These are phyloP conservation scores for Amniculicola lignicola DNA, from an alignment of 495 filamentous ascomycete species.

Conservation along the genomic window DNA sequence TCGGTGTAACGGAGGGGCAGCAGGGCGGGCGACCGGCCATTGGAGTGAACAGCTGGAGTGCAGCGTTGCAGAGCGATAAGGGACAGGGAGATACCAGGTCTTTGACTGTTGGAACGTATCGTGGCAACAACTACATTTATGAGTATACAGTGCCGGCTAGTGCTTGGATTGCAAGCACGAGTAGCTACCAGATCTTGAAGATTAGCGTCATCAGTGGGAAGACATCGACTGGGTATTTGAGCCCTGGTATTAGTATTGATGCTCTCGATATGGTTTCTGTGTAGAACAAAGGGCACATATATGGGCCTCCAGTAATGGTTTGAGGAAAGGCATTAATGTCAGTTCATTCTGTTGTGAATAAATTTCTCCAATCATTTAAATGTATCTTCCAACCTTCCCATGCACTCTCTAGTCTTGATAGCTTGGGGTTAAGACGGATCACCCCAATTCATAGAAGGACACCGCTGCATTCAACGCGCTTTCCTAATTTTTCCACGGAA, in stretches of 20 bases:
- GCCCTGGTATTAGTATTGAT: constrained; percentile 3
- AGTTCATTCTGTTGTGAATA: no score
- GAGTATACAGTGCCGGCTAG: constrained; percentile 1
- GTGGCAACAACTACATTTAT: constrained; percentile 7
- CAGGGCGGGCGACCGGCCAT: not conserved
- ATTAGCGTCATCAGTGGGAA: constrained; percentile 1
- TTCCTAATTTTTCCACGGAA: no score
- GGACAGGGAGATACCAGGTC: constrained; percentile 4
- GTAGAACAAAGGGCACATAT: no score
- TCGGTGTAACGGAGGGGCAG: constrained; percentile 7
- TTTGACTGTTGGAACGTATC: constrained; percentile 3
- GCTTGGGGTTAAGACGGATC: no score
- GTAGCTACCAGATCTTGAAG: constrained; percentile 1
- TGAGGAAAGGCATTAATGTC: no score
- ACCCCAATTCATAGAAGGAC: no score
- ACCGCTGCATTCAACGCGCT: no score
- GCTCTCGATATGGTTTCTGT: constrained; percentile 7
- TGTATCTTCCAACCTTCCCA: no score
- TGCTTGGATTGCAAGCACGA: constrained; percentile 1
- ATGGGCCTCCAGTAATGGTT: no score
- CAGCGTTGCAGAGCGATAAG: not conserved
- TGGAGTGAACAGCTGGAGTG: not conserved
- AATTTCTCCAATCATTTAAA: no score
- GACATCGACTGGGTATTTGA: constrained; percentile 6
- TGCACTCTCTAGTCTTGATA: no score